Base-by-base conservation (phyloP, 768 basidiomycete species). In the Mycena rosella region DNA sequence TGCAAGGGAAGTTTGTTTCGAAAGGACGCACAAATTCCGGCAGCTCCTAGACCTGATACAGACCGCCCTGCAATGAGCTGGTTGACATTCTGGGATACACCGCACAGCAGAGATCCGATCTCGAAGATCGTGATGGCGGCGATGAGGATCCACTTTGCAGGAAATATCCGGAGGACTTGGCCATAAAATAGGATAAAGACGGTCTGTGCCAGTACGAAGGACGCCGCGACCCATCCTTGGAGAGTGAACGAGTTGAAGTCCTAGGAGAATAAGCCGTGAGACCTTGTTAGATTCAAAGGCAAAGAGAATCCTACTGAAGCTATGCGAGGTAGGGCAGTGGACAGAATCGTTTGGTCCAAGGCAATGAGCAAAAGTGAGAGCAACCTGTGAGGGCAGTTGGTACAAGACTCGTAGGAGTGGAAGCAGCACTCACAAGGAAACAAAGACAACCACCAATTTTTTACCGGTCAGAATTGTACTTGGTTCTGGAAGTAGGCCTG, bases 101-200 rank as follows among this genome's bases (percentile, higher is more conserved):
- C 85, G 68, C 82, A 85, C 38, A 84, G 68, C 17, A 61, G 26
- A 14, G 63, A 65, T 11, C 68, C 68, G 14, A 62, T 0, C 30
- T 69, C 68, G 30, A 69, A 69, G 3, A 65, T 55, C 7, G 18
- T 5, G 42, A 69, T 61, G 34, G 63, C 36, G 3, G 40, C 26
- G 7, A 65, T 2, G 6, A 69, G 48, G 18, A 63, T 34, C 55
- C 56, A 68, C 49, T 68, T 68, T 15, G 67, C 61, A 10, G 67
- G 32, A 22, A 63, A 68, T 27, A 68, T 63, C 4, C 67, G 61
- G 5, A 68, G 56, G 6, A 63, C 27, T 52, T 63, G 67, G 32
- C 67, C 67, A 44, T 53, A 68, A n/a, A 63, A 59, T 1, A 68
- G 17, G 22, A 68, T 27, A 52, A 68, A 60, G 11, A 59, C 61